Evolutionary conservation across 2,329 filamentous ascomycete genomes (phyloP).

Genomic region (Acrocalymma vagum): DNA sequence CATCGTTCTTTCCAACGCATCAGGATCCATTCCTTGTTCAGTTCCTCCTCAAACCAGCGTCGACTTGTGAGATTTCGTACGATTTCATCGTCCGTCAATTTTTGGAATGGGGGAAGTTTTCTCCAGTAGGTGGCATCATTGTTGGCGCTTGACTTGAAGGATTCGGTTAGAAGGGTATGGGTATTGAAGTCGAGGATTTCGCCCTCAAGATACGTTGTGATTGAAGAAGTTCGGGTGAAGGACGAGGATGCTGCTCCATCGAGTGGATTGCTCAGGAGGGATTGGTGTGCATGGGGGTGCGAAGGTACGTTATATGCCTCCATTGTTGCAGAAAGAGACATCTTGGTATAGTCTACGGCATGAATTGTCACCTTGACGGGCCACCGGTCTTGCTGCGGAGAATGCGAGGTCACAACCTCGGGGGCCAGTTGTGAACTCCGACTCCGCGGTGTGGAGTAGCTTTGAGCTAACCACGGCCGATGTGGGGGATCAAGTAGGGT

Average conservation of each 20-base stretch:
- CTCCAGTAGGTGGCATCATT: constrained; percentile 60
- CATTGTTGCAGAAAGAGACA: constrained; percentile 74
- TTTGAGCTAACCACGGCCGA: constrained; percentile 50
- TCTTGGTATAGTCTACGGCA: constrained; percentile 65
- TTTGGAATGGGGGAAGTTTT: constrained; percentile 55
- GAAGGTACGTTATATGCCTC: constrained; percentile 73
- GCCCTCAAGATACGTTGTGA: constrained; percentile 73
- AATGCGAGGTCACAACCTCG: constrained; percentile 25
- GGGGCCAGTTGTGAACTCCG: constrained; percentile 24
- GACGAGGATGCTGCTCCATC: constrained; percentile 14
- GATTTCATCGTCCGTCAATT: constrained; percentile 50
- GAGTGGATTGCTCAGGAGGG: constrained; percentile 29
- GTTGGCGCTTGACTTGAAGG: constrained; percentile 54
- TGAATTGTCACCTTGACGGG: constrained; percentile 73
- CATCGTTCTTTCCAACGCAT: constrained; percentile 66
- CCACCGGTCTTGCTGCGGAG: constrained; percentile 66
- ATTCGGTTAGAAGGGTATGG: constrained; percentile 61
- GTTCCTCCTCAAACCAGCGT: constrained; percentile 37
- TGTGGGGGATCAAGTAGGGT: constrained; percentile 36
- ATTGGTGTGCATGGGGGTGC: constrained; percentile 43
- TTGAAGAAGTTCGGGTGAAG: constrained; percentile 52
- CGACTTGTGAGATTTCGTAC: constrained; percentile 54
- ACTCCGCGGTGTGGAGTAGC: constrained; percentile 36
- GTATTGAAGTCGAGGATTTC: constrained; percentile 70
- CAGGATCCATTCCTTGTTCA: constrained; percentile 60